These are phyloP conservation scores for Leishmania martiniquensis DNA, from an alignment of 208 protist genomes.

Conservation along the genomic window DNA sequence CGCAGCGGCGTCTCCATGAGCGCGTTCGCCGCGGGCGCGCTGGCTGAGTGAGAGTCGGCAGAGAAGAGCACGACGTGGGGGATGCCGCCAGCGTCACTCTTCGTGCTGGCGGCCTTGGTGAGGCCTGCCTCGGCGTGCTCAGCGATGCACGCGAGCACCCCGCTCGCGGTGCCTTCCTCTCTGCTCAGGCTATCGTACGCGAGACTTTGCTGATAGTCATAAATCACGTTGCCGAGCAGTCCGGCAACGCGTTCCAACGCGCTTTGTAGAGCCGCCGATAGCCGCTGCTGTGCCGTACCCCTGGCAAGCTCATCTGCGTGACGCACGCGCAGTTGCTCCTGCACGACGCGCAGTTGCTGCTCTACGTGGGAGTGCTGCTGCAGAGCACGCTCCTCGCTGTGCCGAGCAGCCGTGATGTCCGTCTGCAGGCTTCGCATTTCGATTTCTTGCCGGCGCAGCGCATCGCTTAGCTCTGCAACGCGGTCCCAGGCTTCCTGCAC, in stretches of 20 bases:
- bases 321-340: constrained; percentile 3
- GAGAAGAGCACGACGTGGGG: constrained; percentile 25
- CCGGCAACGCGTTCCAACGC: constrained; percentile 18
- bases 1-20: neutral
- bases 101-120: neutral
- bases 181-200: neutral
- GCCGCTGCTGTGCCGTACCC: constrained; percentile 4
- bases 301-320: neutral
- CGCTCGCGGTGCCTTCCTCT: neutral
- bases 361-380: constrained; percentile 27
- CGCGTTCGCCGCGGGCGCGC: neutral
- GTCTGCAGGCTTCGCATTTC: constrained; percentile 29
- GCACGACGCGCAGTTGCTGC: constrained; percentile 13
- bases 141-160: neutral
- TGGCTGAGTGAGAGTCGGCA: neutral
- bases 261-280: constrained; percentile 9
- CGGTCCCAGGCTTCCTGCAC: constrained; percentile 65
- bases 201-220: constrained; percentile 26
- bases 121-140: neutral
- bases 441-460: constrained; percentile 28
- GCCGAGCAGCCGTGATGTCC: constrained; percentile 12
- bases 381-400: constrained; percentile 11
- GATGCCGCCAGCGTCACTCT: neutral
- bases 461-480: constrained; percentile 41
- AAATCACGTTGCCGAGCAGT: constrained; percentile 22